phyloP scores from a whole-genome alignment of 257 asterid species.

The Solanum piurae region DNA sequence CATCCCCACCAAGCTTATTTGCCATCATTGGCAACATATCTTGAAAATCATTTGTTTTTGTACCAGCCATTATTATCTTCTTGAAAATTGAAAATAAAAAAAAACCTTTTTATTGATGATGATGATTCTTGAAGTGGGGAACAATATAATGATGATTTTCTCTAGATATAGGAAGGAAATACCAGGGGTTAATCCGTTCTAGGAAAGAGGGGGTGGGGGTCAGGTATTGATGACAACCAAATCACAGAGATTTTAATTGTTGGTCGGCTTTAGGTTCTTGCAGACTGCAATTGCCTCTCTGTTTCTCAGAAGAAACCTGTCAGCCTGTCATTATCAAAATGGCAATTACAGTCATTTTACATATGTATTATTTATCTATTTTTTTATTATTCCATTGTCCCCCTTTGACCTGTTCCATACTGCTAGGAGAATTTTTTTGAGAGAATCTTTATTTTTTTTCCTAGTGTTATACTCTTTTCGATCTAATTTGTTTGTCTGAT shows the following conservation, averaged over 20 bases:
- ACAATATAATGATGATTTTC: background rate
- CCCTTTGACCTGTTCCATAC: background rate
- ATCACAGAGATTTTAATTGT: conserved; percentile 23
- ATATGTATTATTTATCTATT: background rate
- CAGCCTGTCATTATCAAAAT: conserved; percentile 1
- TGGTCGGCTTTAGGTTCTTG: conserved; percentile 35
- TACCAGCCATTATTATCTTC: conserved; percentile 14
- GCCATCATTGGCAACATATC: conserved; percentile 76
- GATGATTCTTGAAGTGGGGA: background rate
- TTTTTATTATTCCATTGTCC: background rate
- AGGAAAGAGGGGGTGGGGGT: background rate
- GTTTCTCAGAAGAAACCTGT: conserved; percentile 40
- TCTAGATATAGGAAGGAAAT: background rate
- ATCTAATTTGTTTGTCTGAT: background rate
- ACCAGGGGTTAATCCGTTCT: conserved; percentile 11
- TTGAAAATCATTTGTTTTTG: conserved; percentile 28
- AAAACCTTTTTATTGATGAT: background rate
- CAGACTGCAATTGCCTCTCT: conserved; percentile 22
- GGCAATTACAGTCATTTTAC: conserved; percentile 12
- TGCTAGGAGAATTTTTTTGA: background rate
- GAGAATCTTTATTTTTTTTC: background rate
- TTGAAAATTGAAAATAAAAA: background rate
- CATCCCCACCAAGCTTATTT: conserved; percentile 68
- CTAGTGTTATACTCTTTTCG: too few species aligned
- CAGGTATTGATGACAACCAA: conserved; percentile 31